phyloP scores from a whole-genome alignment of 2,329 filamentous ascomycete genomes.

The Rhynchosporium graminicola region DNA sequence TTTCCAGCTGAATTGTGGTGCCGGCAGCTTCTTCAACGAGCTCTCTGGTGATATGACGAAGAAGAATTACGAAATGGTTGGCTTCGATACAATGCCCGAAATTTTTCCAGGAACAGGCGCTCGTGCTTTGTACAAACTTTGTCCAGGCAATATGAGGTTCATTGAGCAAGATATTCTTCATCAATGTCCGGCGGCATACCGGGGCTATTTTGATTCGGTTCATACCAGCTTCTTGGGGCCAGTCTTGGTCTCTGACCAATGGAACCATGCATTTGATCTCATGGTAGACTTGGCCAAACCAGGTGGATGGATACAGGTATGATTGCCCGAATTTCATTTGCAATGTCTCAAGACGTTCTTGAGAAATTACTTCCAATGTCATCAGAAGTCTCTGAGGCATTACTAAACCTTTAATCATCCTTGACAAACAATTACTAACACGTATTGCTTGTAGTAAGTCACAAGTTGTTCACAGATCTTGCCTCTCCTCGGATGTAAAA shows the following conservation, averaged over 20 bases:
- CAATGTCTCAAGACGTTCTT: not conserved
- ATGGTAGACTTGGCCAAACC: conserved; percentile 1
- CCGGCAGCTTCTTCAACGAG: not conserved
- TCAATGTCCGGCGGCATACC: not conserved
- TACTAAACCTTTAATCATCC: too few relatives aligned
- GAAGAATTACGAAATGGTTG: not conserved
- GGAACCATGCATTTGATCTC: not conserved
- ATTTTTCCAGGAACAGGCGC: not conserved
- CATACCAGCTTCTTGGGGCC: conserved; percentile 9
- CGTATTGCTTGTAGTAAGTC: too few relatives aligned
- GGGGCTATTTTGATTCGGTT: not conserved
- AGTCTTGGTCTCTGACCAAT: not conserved
- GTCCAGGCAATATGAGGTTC: not conserved
- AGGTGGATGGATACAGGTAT: conserved; percentile 6
- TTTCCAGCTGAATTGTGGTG: not conserved
- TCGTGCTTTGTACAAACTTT: not conserved
- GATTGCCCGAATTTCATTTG: too few relatives aligned
- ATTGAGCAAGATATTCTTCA: not conserved
- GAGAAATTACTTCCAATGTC: not conserved
- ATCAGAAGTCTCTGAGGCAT: too few relatives aligned
- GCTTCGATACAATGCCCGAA: not conserved
- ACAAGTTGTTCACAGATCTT: too few relatives aligned
- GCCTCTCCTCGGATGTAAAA: too few relatives aligned
- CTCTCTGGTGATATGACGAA: not conserved
- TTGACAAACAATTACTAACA: too few relatives aligned